Evolutionary conservation across 352 stramenopile species (phyloP), one percentile per base, ranked within the genome.

Genomic region (Globisporangium emineosum): DNA sequence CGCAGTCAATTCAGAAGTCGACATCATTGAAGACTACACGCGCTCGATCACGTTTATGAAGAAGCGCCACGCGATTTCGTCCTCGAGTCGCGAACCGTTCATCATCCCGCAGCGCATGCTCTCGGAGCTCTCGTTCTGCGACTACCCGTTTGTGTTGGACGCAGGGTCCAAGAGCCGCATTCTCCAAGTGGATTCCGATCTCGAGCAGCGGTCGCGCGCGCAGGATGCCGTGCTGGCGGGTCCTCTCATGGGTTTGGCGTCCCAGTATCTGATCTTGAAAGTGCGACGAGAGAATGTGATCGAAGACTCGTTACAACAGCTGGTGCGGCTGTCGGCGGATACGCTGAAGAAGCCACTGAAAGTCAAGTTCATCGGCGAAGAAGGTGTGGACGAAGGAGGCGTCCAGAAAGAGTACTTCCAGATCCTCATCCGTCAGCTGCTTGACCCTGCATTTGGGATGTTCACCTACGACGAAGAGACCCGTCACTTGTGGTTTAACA

Each of bases 401-500:
- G 85, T 93, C 15, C 78, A 85, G 37, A 93, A 93, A 55, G 85
- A 93, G 50, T 93, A 90, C 59, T 93, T 93, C 45, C 85, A 93
- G 71, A 91, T 93, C 47, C 71, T 93, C 7, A 81, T 91, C 68
- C 71, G 86, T 35, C 72, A 89, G 56, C 61, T 93, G 40, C 63
- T 93, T 33, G 85, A 93, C 62, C 85, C 83, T 7, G 73, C 82
- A 5, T 93, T 86, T 43, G 81, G 78, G 15, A 93, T 93, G 85
- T 91, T 93, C 54, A 90, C 77, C 23, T 83, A 89, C 29, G 85
- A 93, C 52, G 74, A 90, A 43, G 81, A 90, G 25, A 89, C 82
- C 12, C 77, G 68, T 7, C 81, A 75, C 19, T 64, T 93, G 23
- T 93, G 85, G 85, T 93, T 93, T 60, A 93, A 91, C 66, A 85